Conservation (phyloP, 345 rosid species). For the Gossypium raimondii region DNA sequence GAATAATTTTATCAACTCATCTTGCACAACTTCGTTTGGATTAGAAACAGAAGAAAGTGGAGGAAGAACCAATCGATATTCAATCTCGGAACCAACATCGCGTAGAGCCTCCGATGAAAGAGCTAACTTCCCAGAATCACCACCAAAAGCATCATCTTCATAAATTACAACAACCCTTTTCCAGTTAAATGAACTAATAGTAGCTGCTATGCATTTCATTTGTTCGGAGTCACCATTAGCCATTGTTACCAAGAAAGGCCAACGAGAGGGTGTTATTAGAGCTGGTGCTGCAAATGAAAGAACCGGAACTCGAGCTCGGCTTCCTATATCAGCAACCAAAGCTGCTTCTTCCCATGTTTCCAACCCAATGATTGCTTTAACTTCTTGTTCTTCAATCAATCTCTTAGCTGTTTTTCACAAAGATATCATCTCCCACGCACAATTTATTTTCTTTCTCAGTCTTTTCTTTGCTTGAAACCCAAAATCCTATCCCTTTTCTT, state of each 20-base stretch:
- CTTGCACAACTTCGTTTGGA: conserved; percentile 19
- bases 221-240: conserved; percentile 22
- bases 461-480: too few species aligned
- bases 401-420: not conserved
- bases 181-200: conserved; percentile 33
- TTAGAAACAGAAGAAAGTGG: conserved; percentile 26
- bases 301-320: conserved; percentile 33
- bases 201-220: conserved; percentile 38
- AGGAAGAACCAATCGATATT: conserved; percentile 36
- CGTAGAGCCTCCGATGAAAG: conserved; percentile 32
- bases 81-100: conserved; percentile 32
- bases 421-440: too few species aligned
- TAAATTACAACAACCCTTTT: conserved; percentile 32
- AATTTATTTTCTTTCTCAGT: too few species aligned
- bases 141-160: conserved; percentile 34
- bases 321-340: conserved; percentile 35
- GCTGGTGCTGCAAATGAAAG: conserved; percentile 36
- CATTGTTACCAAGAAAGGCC: conserved; percentile 44
- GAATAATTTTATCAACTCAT: conserved; percentile 24
- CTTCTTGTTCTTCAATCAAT: conserved; percentile 33
- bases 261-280: conserved; percentile 18
- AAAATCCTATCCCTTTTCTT: too few species aligned
- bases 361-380: conserved; percentile 41
- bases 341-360: conserved; percentile 46
- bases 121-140: conserved; percentile 25